Evolutionary conservation across 169 alveolate species (phyloP), one percentile per base, ranked within the genome.

Genomic region (Eimeria maxima): DNA sequence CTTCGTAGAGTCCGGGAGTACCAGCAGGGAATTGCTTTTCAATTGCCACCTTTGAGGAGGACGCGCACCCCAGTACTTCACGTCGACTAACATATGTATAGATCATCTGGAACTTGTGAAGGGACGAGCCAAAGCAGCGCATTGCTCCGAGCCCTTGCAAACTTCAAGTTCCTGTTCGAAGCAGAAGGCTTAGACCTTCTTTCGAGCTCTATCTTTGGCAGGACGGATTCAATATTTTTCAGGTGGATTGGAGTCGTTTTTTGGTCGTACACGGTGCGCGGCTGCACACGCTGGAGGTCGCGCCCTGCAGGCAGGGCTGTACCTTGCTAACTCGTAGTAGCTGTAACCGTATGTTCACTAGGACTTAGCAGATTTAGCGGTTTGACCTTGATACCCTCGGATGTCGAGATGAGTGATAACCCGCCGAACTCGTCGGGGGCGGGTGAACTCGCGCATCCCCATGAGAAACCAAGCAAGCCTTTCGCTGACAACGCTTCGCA

Each of bases 371-470:
- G 27, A 33, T 1, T 33, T 22, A n/a, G 20, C 5, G 76, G 44
- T 8, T 6, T 67, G 38, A 18, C 76, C 76, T 67, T 67, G 10
- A 67, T 8, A 8, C 5, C 24, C 10, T 10, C 11, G 10, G 50
- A 67, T 38, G 76, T 6, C 60, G 60, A n/a, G 20, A 76, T 76
- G 87, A 76, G 42, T 76, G 65, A 20, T 13, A 24, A 44, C 38
- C n/a, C 87, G 38, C 63, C 44, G 16, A n/a, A 44, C 38, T 2
- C 65, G 6, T 5, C 60, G 44, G 87, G 38, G 60, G 87, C 60
- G 63, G 16, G 60, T 76, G 87, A 42, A 76, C 87, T 11, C 65
- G 87, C 33, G 65, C 27, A 18, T 76, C 42, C 87, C 65, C 65
- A 38, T 3, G 87, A 76, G 22, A 20, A 45, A 3, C 44, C 60